These are phyloP conservation scores for Lentinula sp. DNA, from an alignment of 768 basidiomycete species.

Conservation along the genomic window DNA sequence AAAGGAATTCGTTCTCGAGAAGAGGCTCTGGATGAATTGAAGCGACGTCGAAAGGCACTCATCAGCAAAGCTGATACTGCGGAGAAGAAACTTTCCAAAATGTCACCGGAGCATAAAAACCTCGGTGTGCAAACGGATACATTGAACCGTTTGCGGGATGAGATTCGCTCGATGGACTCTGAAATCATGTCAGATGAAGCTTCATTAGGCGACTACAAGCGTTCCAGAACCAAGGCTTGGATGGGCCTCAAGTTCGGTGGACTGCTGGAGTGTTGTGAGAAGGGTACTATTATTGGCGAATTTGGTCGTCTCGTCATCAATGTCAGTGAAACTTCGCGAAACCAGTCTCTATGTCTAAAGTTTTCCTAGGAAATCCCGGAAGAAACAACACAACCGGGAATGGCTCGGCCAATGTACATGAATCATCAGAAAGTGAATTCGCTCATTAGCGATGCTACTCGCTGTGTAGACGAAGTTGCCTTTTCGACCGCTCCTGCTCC, in stretches of 20 bases:
- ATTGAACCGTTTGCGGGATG: constrained; percentile 63
- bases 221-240: constrained; percentile 58
- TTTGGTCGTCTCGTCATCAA: constrained; percentile 46
- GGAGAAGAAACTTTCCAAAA: constrained; percentile 85
- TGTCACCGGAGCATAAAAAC: constrained; percentile 88
- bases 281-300: constrained; percentile 57
- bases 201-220: constrained; percentile 76
- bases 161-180: constrained; percentile 73
- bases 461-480: constrained; percentile 44
- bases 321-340: constrained; percentile 19
- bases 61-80: constrained; percentile 72
- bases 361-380: constrained; percentile 68
- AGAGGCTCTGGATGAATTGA: constrained; percentile 74
- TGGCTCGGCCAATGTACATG: constrained; percentile 66
- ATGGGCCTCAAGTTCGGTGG: constrained; percentile 88
- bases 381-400: constrained; percentile 75
- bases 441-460: constrained; percentile 58
- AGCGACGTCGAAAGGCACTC: constrained; percentile 61
- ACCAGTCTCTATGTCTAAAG: background rate
- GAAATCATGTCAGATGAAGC: constrained; percentile 85
- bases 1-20: constrained; percentile 82
- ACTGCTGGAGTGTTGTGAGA: constrained; percentile 78
- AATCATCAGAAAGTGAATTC: constrained; percentile 58
- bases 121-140: constrained; percentile 65
- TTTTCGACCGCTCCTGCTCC: constrained; percentile 35